phyloP scores from a whole-genome alignment of 106 monocot genomes.

The Agapanthus africanus region DNA sequence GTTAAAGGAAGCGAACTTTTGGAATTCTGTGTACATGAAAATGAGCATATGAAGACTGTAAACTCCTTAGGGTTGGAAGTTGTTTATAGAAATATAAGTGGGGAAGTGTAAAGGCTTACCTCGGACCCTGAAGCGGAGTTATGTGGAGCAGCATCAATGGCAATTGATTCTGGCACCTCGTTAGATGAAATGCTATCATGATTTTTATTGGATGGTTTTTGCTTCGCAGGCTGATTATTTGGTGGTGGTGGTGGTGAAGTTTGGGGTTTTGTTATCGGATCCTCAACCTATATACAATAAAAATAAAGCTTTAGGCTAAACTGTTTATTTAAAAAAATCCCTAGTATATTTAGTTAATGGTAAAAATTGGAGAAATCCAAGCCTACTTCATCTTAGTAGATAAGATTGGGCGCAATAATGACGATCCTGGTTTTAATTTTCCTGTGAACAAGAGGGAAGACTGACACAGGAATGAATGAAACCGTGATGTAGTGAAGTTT shows the following conservation, averaged over 20 bases:
- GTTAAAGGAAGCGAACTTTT: constrained; percentile 12
- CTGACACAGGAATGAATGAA: background rate
- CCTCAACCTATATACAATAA: background rate
- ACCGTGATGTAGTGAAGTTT: background rate
- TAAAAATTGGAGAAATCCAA: constrained; percentile 3
- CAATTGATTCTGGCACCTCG: background rate
- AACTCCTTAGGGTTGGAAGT: background rate
- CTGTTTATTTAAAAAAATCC: background rate
- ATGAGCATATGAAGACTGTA: background rate
- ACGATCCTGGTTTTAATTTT: background rate
- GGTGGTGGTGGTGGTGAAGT: constrained; percentile 5
- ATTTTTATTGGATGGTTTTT: constrained; percentile 1
- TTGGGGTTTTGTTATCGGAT: constrained; percentile 5
- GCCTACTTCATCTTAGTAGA: constrained; percentile 8
- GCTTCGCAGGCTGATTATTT: constrained; percentile 15
- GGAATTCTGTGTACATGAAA: constrained; percentile 15
- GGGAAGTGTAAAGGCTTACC: constrained; percentile 1
- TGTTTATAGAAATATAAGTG: background rate
- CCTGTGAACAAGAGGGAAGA: background rate
- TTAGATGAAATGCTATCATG: background rate
- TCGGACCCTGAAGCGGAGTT: constrained; percentile 6
- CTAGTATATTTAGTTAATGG: background rate
- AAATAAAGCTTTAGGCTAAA: background rate
- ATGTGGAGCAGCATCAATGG: background rate
- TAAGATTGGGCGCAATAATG: background rate